A percentile compares a stretch with the other conserved stretches of the same genome.
These are phyloP conservation scores for Metarhizium sp. DNA, from an alignment of 2,329 filamentous ascomycete genomes.

Conservation along the genomic window DNA sequence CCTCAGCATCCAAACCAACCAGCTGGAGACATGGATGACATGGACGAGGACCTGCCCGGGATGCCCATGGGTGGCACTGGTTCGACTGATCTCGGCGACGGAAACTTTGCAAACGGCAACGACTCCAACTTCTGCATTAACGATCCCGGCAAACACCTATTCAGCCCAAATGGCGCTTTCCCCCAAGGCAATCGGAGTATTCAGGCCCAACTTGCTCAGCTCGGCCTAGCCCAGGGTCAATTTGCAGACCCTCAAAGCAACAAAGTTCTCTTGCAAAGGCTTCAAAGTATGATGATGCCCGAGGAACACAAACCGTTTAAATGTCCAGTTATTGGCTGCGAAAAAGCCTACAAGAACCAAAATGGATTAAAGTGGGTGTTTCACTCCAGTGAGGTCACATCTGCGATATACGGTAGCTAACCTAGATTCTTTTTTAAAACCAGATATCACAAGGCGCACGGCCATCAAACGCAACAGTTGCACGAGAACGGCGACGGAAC, in stretches of 20 bases:
- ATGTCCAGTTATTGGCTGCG: slow-evolving; percentile 95
- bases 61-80: slow-evolving; percentile 54
- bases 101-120: slow-evolving; percentile 40
- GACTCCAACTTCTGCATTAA: slow-evolving; percentile 61
- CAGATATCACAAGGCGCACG: slow-evolving; percentile 69
- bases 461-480: slow-evolving; percentile 91
- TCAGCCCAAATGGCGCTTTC: slow-evolving; percentile 71
- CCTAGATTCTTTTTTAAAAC: not conserved
- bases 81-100: slow-evolving; percentile 37
- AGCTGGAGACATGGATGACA: slow-evolving; percentile 46
- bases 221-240: slow-evolving; percentile 66
- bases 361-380: slow-evolving; percentile 81
- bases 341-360: slow-evolving; percentile 99
- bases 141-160: slow-evolving; percentile 88
- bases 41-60: slow-evolving; percentile 64
- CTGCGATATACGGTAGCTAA: not conserved
- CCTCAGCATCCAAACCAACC: slow-evolving; percentile 47
- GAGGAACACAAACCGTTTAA: slow-evolving; percentile 97
- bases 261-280: slow-evolving; percentile 44
- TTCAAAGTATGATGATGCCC: slow-evolving; percentile 55
- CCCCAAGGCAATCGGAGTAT: slow-evolving; percentile 55
- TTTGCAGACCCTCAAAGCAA: slow-evolving; percentile 71
- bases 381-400: not conserved
- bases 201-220: slow-evolving; percentile 59
- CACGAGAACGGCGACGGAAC: slow-evolving; percentile 96